A percentile compares a stretch with the other conserved stretches of the same genome.
These are phyloP conservation scores for Corymbia maculata DNA, from an alignment of 345 rosid genomes.

Conservation along the genomic window DNA sequence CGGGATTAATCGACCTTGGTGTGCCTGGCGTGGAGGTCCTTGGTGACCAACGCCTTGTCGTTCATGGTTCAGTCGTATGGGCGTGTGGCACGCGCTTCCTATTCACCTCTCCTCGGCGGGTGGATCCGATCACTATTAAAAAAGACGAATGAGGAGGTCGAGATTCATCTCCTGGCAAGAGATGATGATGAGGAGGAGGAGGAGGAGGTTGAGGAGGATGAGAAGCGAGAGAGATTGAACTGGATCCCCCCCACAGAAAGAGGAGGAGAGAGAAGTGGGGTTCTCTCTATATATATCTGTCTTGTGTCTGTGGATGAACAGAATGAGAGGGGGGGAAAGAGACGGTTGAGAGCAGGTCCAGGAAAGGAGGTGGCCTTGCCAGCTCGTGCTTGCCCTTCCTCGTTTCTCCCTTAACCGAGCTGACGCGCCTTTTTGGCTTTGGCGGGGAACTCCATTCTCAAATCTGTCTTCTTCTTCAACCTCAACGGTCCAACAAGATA, in stretches of 20 bases:
- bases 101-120: background rate
- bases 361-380: background rate
- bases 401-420: background rate
- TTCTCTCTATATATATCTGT: background rate
- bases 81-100: background rate
- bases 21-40: conserved; percentile 71
- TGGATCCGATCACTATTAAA: background rate
- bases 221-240: background rate
- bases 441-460: background rate
- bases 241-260: background rate
- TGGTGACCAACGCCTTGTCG: conserved; percentile 66
- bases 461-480: background rate
- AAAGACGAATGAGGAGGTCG: background rate
- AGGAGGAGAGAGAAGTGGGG: background rate
- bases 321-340: background rate
- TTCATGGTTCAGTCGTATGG: conserved; percentile 28
- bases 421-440: background rate
- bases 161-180: background rate
- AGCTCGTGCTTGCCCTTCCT: background rate
- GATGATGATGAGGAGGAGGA: background rate
- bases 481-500: background rate
- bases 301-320: background rate
- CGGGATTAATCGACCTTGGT: conserved; percentile 31
- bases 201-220: background rate
- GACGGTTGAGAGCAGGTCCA: background rate